Percentiles rank a stretch among this genome's conserved stretches.
Conservation (phyloP, 495 filamentous ascomycete species). For the Neurospora sp. region DNA sequence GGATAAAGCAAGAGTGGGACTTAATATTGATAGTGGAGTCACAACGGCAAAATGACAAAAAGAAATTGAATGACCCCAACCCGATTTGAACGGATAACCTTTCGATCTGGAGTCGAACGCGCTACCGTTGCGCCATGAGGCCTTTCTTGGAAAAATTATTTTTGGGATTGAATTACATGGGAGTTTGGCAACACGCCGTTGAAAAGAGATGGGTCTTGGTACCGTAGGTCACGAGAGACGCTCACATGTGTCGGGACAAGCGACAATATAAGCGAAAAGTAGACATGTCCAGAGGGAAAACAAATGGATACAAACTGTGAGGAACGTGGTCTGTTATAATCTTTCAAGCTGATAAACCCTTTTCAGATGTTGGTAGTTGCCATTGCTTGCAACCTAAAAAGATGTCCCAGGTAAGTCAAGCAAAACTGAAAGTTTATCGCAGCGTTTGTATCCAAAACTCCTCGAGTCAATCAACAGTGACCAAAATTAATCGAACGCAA, state of each 20-base stretch:
- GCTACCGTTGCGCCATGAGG: constrained; percentile 30
- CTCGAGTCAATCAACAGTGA: neutral
- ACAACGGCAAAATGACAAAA: neutral
- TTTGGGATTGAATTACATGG: neutral
- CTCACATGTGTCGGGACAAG: neutral
- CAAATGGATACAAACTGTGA: neutral
- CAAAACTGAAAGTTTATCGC: neutral
- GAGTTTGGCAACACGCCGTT: neutral
- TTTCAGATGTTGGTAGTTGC: neutral
- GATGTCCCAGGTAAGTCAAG: neutral
- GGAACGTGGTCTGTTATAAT: neutral
- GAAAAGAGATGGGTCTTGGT: neutral
- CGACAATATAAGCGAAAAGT: neutral
- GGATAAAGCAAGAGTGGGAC: neutral
- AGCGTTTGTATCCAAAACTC: neutral
- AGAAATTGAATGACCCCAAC: neutral
- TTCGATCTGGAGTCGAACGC: constrained; percentile 15
- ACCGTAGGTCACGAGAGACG: neutral
- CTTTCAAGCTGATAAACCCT: neutral
- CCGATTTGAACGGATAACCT: neutral
- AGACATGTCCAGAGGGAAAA: neutral
- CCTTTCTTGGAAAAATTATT: neutral
- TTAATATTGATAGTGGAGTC: neutral
- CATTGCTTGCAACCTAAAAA: neutral
- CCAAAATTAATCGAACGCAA: neutral